These are phyloP conservation scores for Gossypium davidsonii DNA, from an alignment of 441 rosid species.

Conservation along the genomic window DNA sequence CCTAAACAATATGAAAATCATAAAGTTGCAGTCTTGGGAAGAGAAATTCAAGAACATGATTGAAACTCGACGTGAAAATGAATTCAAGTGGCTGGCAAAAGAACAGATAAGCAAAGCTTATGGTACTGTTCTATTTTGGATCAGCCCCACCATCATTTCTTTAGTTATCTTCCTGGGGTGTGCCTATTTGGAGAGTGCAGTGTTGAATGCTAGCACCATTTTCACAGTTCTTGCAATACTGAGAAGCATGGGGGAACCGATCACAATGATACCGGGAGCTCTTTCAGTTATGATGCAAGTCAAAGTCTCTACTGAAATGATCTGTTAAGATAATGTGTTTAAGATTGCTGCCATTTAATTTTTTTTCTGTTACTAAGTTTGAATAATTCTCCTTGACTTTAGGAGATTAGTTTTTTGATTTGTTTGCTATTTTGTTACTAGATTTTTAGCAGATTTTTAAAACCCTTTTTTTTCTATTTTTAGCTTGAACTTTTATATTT, in stretches of 20 bases:
- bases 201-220: slow-evolving; percentile 68
- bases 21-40: slow-evolving; percentile 89
- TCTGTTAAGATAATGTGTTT: too few species aligned
- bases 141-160: slow-evolving; percentile 71
- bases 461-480: too few species aligned
- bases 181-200: slow-evolving; percentile 47
- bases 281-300: slow-evolving; percentile 72
- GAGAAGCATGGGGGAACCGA: slow-evolving; percentile 70
- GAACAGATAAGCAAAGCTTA: slow-evolving; percentile 44
- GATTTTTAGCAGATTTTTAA: too few species aligned
- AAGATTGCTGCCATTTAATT: too few species aligned
- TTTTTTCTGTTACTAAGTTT: too few species aligned
- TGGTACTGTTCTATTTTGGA: slow-evolving; percentile 58
- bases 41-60: slow-evolving; percentile 62
- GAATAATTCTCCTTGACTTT: too few species aligned
- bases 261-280: slow-evolving; percentile 69
- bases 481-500: too few species aligned
- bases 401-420: too few species aligned
- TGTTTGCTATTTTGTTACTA: too few species aligned
- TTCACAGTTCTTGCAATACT: slow-evolving; percentile 76
- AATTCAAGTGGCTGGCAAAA: slow-evolving; percentile 68
- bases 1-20: slow-evolving; percentile 77
- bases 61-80: slow-evolving; percentile 48
- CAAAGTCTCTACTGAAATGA: slow-evolving; percentile 63
- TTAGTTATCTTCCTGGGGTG: slow-evolving; percentile 67